Base-by-base conservation (phyloP, 495 filamentous ascomycete species). In the Podospora australis region DNA sequence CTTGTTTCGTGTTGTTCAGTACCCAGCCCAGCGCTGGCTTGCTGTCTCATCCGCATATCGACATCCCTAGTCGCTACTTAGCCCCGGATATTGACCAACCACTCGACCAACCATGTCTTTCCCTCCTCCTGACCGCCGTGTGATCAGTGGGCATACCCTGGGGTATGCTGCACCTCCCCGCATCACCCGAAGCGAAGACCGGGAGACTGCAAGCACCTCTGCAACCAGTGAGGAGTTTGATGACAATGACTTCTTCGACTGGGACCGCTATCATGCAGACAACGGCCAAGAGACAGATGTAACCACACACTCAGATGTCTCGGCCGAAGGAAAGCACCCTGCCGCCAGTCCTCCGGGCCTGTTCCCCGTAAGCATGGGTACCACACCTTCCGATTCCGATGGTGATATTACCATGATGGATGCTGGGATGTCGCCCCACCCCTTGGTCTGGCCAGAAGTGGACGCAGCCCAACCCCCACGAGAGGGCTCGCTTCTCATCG, bases 331-430 rank as follows among this genome's bases (percentile, higher is more conserved):
- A 4, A 39, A 20, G 34, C 38, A 46, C 34, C 50, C 35, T 11
- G 46, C 36, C 32, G 43, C n/a, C 39, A 43, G 40, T 43, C 21
- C n/a, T 36, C 23, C 36, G 46, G 39, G 48, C 30, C 44, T 25
- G 40, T 22, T 32, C 22, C 32, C 44, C 42, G 1, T 30, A 34
- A 13, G 13, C n/a, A n/a, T n/a, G n/a, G n/a, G n/a, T n/a, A n/a
- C n/a, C n/a, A n/a, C n/a, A n/a, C n/a, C 9, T 26, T 24, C 52
- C 14, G 23, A 24, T 22, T 14, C 28, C 44, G 52, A 55, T 25
- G 49, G 50, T 6, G 59, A 63, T 39, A 22, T 10, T 24, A 41
- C 17, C 22, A 63, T 63, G 59, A 14, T 39, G 20, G 59, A 60
- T 35, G 39, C 36, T 16, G 38, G 34, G 11, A 28, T 52, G 25